These are phyloP conservation scores for Linnemannia elongata DNA, from an alignment of 192 early-diverging fungal species.

Conservation along the genomic window DNA sequence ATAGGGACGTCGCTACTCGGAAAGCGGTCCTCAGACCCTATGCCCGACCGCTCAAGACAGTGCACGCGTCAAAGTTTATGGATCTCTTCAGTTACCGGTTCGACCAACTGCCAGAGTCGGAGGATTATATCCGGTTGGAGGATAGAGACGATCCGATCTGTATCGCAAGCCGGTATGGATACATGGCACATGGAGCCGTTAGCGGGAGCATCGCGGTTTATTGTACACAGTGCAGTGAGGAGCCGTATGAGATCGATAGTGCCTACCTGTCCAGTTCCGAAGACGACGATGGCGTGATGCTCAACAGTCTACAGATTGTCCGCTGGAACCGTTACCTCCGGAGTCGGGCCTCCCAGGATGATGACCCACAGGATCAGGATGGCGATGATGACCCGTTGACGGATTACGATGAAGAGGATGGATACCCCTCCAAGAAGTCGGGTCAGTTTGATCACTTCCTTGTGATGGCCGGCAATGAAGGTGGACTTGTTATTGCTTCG, in stretches of 20 bases:
- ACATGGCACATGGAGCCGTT: slow-evolving; percentile 58
- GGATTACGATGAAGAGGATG: slow-evolving; percentile 27
- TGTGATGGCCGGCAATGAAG: slow-evolving; percentile 34
- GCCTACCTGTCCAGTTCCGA: neutral
- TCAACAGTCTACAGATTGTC: slow-evolving; percentile 46
- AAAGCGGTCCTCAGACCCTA: slow-evolving; percentile 3
- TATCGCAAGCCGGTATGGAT: slow-evolving; percentile 61
- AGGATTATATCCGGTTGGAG: slow-evolving; percentile 12
- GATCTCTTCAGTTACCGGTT: slow-evolving; percentile 9
- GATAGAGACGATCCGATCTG: slow-evolving; percentile 59
- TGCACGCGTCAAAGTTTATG: slow-evolving; percentile 41
- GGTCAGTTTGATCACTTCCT: slow-evolving; percentile 53
- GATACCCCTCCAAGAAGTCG: slow-evolving; percentile 21
- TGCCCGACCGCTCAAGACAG: slow-evolving; percentile 15
- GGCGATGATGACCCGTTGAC: slow-evolving; percentile 4
- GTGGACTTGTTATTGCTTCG: slow-evolving; percentile 30
- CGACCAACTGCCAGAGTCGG: slow-evolving; percentile 10
- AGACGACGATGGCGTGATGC: neutral
- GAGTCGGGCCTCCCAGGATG: neutral
- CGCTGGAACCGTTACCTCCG: slow-evolving; percentile 40
- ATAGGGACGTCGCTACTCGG: neutral
- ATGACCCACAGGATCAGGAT: neutral
- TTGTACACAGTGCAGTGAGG: slow-evolving; percentile 38
- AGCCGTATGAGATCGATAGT: slow-evolving; percentile 20
- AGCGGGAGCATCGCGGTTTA: slow-evolving; percentile 58